Evolutionary conservation across 129 eudicot species (phyloP), one percentile per base, ranked within the genome.

Genomic region (Flaveria sonorensis): DNA sequence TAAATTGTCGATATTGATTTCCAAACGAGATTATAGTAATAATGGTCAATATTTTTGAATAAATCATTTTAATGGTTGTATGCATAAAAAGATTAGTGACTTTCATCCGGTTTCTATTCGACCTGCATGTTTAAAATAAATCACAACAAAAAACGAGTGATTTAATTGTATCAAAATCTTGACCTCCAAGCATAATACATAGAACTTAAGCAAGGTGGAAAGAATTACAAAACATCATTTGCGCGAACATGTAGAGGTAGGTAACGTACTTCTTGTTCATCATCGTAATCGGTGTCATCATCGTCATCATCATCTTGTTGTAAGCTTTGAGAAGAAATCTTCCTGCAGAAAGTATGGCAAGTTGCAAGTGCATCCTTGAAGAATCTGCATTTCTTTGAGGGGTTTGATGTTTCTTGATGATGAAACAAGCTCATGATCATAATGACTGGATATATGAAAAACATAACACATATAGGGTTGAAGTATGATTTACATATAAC

Each of bases 241-340:
- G 13, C 50, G 2, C 13, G 6, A 69, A 75, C 12, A 42, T 73
- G 51, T 40, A 77, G 52, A 51, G 50, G 13, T 68, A 65, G 77
- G n/a, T 48, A 14, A 4, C 6, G 86, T 90, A 88, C 96, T 83
- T 90, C 96, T 59, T 90, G 88, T 77, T 90, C 92, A 57, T 85
- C 89, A 3, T 88, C 87, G 47, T 75, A 77, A 63, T 88, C 85
- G n/a, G 50, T 66, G 43, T 55, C 73, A 39, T 76, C 79, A 52
- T 78, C 71, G 7, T 40, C 77, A 9, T 87, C 88, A 72, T 82
- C 82, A 16, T 89, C 89, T 68, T 79, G 79, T 15, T 70, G 84
- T 7, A 53, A 75, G 76, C 32, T 71, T 10, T 82, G 63, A 61
- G 68, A 45, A 68, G 88, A 86, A 77, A 66, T 74, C 62, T 72